Evolutionary conservation across 2,329 filamentous ascomycete species (phyloP).

Genomic region (Aspergillus eucalypticola): DNA sequence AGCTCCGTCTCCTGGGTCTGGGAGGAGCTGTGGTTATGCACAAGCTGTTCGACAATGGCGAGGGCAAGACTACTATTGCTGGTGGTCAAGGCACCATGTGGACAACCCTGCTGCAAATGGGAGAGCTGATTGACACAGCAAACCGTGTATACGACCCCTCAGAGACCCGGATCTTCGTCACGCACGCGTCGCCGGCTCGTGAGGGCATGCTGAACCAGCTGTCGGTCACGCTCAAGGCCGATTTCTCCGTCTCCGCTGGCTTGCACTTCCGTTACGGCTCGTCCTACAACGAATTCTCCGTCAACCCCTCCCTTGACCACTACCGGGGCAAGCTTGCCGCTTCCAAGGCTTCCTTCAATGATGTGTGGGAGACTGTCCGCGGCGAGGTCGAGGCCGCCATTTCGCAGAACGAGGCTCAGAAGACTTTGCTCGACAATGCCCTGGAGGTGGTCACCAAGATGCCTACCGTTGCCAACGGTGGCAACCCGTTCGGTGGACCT

Average conservation of each 20-base stretch:
- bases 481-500: slow-evolving; percentile 93
- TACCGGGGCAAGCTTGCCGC: slow-evolving; percentile 98
- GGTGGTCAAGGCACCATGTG: slow-evolving; percentile 99
- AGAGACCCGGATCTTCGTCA: slow-evolving; percentile 94
- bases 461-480: slow-evolving; percentile 90
- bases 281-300: slow-evolving; percentile 99
- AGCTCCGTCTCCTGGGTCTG: slow-evolving; percentile 87
- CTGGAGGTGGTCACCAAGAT: slow-evolving; percentile 96
- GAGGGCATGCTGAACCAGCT: slow-evolving; percentile 97
- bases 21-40: slow-evolving; percentile 99
- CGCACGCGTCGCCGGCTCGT: slow-evolving; percentile 91
- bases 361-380: slow-evolving; percentile 99
- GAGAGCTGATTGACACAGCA: slow-evolving; percentile 94
- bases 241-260: slow-evolving; percentile 96
- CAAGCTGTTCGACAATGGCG: slow-evolving; percentile 98
- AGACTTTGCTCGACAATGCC: slow-evolving; percentile 86
- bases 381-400: slow-evolving; percentile 93
- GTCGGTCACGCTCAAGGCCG: slow-evolving; percentile 93
- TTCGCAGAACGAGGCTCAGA: slow-evolving; percentile 87
- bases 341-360: slow-evolving; percentile 97
- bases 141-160: slow-evolving; percentile 98
- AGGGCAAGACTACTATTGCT: slow-evolving; percentile 95
- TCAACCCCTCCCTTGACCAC: slow-evolving; percentile 96
- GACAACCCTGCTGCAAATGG: slow-evolving; percentile 97
- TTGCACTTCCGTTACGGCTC: slow-evolving; percentile 98